Evolutionary conservation across 805 yeast species (phyloP), one percentile per base, ranked within the genome.

Genomic region (Sporopachydermia lactativora): DNA sequence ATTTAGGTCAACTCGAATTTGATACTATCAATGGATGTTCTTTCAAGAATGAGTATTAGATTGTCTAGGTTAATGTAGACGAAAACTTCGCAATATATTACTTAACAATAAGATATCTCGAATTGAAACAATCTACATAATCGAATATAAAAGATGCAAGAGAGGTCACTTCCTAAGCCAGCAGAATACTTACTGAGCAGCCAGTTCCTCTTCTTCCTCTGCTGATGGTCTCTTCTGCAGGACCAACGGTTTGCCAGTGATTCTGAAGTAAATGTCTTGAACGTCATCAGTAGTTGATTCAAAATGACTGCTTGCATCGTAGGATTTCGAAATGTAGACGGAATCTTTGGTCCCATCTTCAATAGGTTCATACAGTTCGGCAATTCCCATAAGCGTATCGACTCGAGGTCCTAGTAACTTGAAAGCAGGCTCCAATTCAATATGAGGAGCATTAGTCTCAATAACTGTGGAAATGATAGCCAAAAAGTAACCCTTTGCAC

Each of bases 211-310:
- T 48, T 75, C 82, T 44, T 77, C 83, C 43, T 76, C 85, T 18
- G 66, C 77, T 18, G 73, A 64, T 37, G 76, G 68, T 57, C 94
- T 77, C 58, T 81, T 73, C 65, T 85, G 78, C 50, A 88, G 71
- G 17, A 82, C 94, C 52, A 92, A 71, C 15, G 95, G 95, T 59
- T 84, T 82, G 39, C 97, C 97, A 24, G 82, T 82, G 48, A 92
- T 79, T 59, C 97, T 75, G 60, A 79, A 78, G 61, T 92, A 92
- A 41, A 92, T 71, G 59, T 89, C 96, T 62, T 85, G 86, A 51
- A 92, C 94, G 59, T 92, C 97, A 58, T 92, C 97, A 34, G 98
- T 92, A 52, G 95, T 82, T 36, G 88, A 66, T 62, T 92, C 98
- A 58, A 92, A 92, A 63, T 92, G 98, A 5, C 96, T 85, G 5